Conservation (phyloP, 768 basidiomycete species). For the Thelephora ganbajun region DNA sequence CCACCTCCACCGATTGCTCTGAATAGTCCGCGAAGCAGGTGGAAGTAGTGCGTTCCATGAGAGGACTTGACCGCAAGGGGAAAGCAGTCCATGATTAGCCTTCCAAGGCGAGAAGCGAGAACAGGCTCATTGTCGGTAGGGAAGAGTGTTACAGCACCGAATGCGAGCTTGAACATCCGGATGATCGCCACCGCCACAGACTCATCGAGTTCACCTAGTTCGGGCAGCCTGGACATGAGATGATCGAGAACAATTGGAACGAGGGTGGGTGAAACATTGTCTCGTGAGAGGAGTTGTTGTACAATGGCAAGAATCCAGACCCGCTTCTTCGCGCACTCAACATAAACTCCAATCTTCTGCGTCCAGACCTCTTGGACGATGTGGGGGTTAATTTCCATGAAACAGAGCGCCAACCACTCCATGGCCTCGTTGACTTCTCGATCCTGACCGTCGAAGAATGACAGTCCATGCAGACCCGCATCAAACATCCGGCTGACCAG, state of each 20-base stretch:
- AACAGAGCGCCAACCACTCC: slow-evolving; percentile 65
- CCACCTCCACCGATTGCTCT: slow-evolving; percentile 85
- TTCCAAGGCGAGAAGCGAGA: slow-evolving; percentile 83
- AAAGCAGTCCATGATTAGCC: slow-evolving; percentile 93
- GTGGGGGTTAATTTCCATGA: slow-evolving; percentile 75
- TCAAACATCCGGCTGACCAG: slow-evolving; percentile 81
- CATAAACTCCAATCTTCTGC: slow-evolving; percentile 82
- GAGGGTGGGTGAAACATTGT: slow-evolving; percentile 63
- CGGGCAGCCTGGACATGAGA: slow-evolving; percentile 67
- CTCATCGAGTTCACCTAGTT: slow-evolving; percentile 78
- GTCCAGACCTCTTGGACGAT: slow-evolving; percentile 97
- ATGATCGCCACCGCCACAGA: slow-evolving; percentile 73
- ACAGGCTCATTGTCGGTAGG: slow-evolving; percentile 78
- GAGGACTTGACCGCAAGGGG: slow-evolving; percentile 84
- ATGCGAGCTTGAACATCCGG: slow-evolving; percentile 91
- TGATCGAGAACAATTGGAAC: slow-evolving; percentile 83
- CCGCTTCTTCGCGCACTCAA: slow-evolving; percentile 64
- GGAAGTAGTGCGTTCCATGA: slow-evolving; percentile 87
- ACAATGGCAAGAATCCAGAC: slow-evolving; percentile 73
- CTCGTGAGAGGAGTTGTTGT: slow-evolving; percentile 69
- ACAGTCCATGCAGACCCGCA: slow-evolving; percentile 71
- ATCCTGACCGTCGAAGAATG: slow-evolving; percentile 57
- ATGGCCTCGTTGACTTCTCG: slow-evolving; percentile 66
- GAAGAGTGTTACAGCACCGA: slow-evolving; percentile 67
- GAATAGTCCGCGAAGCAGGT: slow-evolving; percentile 84